Evolutionary conservation across 345 rosid genomes (phyloP), one percentile per base, ranked within the genome.

Genomic region (Euphorbia tirucalli): DNA sequence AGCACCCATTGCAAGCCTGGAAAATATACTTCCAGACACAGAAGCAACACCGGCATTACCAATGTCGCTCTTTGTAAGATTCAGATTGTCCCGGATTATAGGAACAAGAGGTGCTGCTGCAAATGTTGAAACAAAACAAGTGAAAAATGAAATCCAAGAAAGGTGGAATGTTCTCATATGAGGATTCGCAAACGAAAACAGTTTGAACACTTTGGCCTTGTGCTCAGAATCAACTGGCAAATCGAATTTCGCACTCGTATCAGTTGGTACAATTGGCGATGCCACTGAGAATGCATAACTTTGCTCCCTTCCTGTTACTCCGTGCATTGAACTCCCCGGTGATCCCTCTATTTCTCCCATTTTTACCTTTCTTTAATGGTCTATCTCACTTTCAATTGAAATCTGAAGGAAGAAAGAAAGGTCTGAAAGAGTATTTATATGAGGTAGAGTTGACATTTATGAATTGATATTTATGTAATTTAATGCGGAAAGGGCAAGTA

Each of bases 31-130:
- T 0, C 97, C 94, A 0, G 98, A 91, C 43, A 93, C 97, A 0
- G 98, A 93, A 7, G 98, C 98, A 35, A 91, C 93, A 22, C 97
- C 96, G 0, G 97, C 98, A 31, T 91, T 93, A 0, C 97, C 98
- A 0, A 88, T 82, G 71, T 88, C 97, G 22, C 64, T 74, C 57
- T 87, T 89, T 14, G 85, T 88, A 11, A 89, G 77, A 52, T 91
- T 84, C 60, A 93, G 97, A 80, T 87, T 91, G 58, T 93, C 96
- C 1, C 94, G 80, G 71, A 93, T 93, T 71, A 91, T 88, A 14
- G 97, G 97, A 58, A 91, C 91, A 4, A 89, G 96, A 4, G 98
- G 98, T 15, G 97, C 93, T 0, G 97, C 98, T 0, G 98, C 98
- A 10, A 93, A 91, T 0, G 97, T 93, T 61, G 98, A 93, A 55